Evolutionary conservation across 2,329 filamentous ascomycete species (phyloP).

Genomic region (Westerdykella ornata): DNA sequence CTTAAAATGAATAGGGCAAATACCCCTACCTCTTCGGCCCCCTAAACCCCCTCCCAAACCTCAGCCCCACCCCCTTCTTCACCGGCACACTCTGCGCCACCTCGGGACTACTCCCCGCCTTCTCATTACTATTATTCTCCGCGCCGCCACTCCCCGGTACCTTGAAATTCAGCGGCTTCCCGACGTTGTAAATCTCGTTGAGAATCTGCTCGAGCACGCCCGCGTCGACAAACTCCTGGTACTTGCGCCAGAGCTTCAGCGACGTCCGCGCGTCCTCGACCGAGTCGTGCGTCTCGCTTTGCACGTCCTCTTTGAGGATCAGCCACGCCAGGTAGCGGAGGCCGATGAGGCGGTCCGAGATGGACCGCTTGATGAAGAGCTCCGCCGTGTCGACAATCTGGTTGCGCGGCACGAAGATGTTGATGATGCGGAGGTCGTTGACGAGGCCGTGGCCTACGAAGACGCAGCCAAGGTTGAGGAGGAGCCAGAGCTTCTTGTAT

Average conservation of each 20-base stretch:
- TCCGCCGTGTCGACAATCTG: slow-evolving; percentile 95
- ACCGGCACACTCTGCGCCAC: slow-evolving; percentile 42
- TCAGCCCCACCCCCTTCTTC: slow-evolving; percentile 30
- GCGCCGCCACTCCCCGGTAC: slow-evolving; percentile 27
- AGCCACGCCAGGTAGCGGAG: slow-evolving; percentile 84
- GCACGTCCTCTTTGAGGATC: slow-evolving; percentile 87
- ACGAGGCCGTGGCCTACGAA: slow-evolving; percentile 92
- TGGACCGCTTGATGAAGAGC: slow-evolving; percentile 74
- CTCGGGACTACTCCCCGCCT: neutral
- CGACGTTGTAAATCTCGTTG: slow-evolving; percentile 71
- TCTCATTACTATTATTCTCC: slow-evolving; percentile 4
- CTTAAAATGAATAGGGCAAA: no score
- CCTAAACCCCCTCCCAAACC: slow-evolving; percentile 35
- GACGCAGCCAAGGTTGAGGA: slow-evolving; percentile 87
- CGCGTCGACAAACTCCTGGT: slow-evolving; percentile 79
- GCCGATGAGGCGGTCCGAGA: slow-evolving; percentile 71
- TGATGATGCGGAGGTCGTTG: slow-evolving; percentile 95
- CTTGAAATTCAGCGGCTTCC: slow-evolving; percentile 48
- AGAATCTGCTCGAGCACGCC: slow-evolving; percentile 78
- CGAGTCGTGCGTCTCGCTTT: slow-evolving; percentile 84
- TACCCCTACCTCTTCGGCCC: slow-evolving; percentile 24
- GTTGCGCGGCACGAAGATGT: slow-evolving; percentile 84
- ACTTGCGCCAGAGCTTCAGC: slow-evolving; percentile 81
- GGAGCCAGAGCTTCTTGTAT: slow-evolving; percentile 97
- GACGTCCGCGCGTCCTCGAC: slow-evolving; percentile 94